Conservation (phyloP, 192 early-diverging fungal genomes). For the Backusella psychrophila region DNA sequence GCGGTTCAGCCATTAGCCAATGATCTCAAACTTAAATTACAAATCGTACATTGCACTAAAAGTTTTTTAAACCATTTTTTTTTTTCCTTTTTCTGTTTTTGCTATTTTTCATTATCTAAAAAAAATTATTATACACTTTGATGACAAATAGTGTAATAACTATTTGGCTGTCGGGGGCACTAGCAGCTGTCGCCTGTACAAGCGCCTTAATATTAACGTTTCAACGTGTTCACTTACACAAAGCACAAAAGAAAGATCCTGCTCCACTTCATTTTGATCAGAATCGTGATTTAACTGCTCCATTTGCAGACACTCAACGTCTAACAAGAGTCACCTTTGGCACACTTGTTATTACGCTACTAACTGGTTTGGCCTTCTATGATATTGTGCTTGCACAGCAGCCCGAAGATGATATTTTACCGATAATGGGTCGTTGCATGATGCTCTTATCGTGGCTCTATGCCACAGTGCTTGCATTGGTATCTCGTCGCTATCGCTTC, state of each 20-base stretch:
- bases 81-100: neutral
- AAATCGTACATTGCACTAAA: neutral
- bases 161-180: constrained; percentile 7
- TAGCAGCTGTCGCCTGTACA: neutral
- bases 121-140: neutral
- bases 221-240: constrained; percentile 6
- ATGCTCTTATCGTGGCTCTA: constrained; percentile 27
- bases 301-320: neutral
- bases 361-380: neutral
- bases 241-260: constrained; percentile 3
- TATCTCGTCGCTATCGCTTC: constrained; percentile 20
- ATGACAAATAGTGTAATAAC: constrained; percentile 5
- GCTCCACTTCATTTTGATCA: constrained; percentile 4
- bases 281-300: neutral
- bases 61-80: neutral
- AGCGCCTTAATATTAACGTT: constrained; percentile 11
- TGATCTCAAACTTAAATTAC: neutral
- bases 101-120: neutral
- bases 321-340: neutral
- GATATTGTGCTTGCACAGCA: neutral
- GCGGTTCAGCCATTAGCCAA: neutral
- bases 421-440: neutral
- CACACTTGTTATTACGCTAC: neutral
- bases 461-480: constrained; percentile 17
- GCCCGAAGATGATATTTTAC: neutral